phyloP scores from a whole-genome alignment of 2,329 filamentous ascomycete genomes.

The Zymoseptoria passerinii region DNA sequence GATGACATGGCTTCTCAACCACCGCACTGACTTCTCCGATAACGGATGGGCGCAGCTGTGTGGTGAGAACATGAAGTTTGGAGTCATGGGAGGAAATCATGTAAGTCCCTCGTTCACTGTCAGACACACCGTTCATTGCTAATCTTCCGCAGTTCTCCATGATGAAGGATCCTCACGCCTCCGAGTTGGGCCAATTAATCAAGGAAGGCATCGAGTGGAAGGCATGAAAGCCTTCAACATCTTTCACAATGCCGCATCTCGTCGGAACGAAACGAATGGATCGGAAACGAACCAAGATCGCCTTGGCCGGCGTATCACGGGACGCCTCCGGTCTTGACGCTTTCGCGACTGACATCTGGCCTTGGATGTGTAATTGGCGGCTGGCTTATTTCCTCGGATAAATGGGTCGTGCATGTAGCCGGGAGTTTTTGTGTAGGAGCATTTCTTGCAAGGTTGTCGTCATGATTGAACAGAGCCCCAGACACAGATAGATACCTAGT shows the following conservation, averaged over 20 bases:
- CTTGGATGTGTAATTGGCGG: not conserved
- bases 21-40: slow-evolving; percentile 61
- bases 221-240: slow-evolving; percentile 6
- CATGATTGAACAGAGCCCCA: not conserved
- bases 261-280: not conserved
- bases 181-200: slow-evolving; percentile 35
- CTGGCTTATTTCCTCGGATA: not conserved
- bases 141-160: slow-evolving; percentile 48
- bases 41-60: slow-evolving; percentile 63
- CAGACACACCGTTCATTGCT: not conserved
- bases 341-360: not conserved
- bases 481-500: not conserved
- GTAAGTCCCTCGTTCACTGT: not conserved
- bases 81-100: slow-evolving; percentile 64
- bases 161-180: slow-evolving; percentile 54
- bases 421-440: not conserved
- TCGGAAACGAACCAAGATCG: not conserved
- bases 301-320: slow-evolving; percentile 8
- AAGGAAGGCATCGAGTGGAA: slow-evolving; percentile 33
- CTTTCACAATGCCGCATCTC: not conserved
- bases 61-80: slow-evolving; percentile 50
- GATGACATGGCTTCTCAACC: slow-evolving; percentile 61
- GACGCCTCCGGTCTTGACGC: not conserved
- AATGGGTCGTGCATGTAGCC: slow-evolving; percentile 1
- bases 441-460: not conserved